Conservation (phyloP, 2,329 filamentous ascomycete species). For the Aspergillus pseudoterreus region DNA sequence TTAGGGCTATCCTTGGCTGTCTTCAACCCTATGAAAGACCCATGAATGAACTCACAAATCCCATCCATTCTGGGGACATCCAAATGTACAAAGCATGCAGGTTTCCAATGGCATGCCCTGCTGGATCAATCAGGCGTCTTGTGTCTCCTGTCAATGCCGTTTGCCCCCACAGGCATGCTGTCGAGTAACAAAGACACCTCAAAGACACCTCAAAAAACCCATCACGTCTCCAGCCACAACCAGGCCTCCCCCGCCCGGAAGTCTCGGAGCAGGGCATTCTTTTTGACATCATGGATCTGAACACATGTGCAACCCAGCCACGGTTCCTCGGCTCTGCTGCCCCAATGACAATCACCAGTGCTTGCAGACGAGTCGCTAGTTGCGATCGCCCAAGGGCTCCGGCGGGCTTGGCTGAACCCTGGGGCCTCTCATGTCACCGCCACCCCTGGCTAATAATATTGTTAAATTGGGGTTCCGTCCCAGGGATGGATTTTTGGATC, state of each 20-base stretch:
- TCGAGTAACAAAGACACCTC: no score
- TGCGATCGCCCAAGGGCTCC: slow-evolving; percentile 6
- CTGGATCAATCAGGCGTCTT: background rate
- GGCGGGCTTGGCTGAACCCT: slow-evolving; percentile 7
- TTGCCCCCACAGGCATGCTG: no score
- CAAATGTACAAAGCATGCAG: background rate
- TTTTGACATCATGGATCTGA: slow-evolving; percentile 8
- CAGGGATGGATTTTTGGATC: background rate
- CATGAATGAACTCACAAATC: background rate
- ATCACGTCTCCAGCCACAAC: background rate
- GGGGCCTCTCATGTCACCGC: background rate
- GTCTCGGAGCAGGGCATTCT: background rate
- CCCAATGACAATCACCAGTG: slow-evolving; percentile 2
- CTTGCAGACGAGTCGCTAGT: slow-evolving; percentile 3
- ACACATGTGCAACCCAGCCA: background rate
- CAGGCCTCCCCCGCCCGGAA: background rate
- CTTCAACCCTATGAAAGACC: background rate
- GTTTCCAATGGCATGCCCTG: background rate
- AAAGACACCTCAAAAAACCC: no score
- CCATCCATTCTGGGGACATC: background rate
- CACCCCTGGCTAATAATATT: slow-evolving; percentile 1
- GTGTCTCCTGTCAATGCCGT: background rate
- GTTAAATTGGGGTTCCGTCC: slow-evolving; percentile 2
- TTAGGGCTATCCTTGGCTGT: background rate
- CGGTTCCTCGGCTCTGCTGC: background rate